Conservation (phyloP, 805 yeast species). For the Ogataea pignaliae region DNA sequence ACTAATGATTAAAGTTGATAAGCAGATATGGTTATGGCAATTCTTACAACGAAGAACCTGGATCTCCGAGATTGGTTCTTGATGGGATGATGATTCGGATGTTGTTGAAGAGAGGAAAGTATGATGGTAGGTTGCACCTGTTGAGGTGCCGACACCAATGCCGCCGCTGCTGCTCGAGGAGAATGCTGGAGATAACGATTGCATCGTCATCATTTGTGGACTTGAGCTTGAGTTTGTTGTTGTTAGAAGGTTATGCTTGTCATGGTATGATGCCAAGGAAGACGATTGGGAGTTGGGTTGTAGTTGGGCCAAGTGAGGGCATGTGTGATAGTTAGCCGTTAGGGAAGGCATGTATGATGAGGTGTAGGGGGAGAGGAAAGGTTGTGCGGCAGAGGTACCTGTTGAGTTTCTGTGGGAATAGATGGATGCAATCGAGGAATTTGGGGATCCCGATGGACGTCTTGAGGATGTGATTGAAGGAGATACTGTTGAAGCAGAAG, state of each 20-base stretch:
- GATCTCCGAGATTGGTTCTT: background rate
- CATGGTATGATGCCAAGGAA: no score
- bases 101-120: background rate
- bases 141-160: no score
- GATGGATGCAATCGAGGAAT: background rate
- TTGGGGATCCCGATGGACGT: background rate
- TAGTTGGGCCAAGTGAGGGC: background rate
- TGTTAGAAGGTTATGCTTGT: background rate
- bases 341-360: no score
- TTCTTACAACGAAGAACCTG: conserved; percentile 27
- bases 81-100: background rate
- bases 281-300: no score
- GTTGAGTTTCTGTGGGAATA: background rate
- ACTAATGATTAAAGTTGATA: conserved; percentile 25
- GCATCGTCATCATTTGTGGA: no score
- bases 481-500: background rate
- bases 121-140: no score
- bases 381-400: background rate
- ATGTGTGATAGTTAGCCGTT: background rate
- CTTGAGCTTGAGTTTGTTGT: background rate
- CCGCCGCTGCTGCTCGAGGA: no score
- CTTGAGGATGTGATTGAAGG: background rate
- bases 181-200: no score
- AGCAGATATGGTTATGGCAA: conserved; percentile 32
- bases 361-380: background rate